phyloP scores from a whole-genome alignment of 768 basidiomycete species.

The Cystobasidium ongulense region DNA sequence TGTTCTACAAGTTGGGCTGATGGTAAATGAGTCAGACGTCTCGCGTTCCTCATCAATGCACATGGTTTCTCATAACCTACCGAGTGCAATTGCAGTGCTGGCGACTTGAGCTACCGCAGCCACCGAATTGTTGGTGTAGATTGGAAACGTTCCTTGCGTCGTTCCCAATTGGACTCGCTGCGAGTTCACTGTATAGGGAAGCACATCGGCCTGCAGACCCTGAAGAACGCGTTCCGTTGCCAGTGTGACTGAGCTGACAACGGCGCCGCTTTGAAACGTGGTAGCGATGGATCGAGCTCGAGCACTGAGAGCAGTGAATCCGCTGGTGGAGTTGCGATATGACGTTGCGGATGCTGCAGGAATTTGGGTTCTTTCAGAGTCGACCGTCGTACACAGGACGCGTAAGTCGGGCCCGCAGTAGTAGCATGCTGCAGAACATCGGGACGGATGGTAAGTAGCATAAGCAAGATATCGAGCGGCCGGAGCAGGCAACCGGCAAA shows the following conservation, averaged over 20 bases:
- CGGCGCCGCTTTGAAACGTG: background rate
- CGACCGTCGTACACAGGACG: slow-evolving; percentile 26
- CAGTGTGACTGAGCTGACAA: background rate
- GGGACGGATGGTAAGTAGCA: background rate
- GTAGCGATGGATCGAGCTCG: background rate
- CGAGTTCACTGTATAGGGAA: background rate
- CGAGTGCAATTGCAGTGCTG: no score
- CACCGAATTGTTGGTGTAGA: background rate
- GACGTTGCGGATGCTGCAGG: background rate
- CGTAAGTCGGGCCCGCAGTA: slow-evolving; percentile 23
- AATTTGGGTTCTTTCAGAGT: slow-evolving; percentile 23
- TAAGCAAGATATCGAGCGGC: no score
- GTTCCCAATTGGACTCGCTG: slow-evolving; percentile 15
- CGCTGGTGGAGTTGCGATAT: background rate
- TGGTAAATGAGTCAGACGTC: no score
- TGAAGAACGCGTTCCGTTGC: background rate
- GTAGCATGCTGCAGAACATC: background rate
- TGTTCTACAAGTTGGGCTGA: slow-evolving; percentile 15
- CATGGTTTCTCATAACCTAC: no score
- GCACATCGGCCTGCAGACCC: background rate
- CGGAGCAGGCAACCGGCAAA: background rate
- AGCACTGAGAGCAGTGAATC: background rate
- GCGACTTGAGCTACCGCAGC: slow-evolving; percentile 13
- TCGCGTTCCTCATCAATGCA: no score
- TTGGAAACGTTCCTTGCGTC: slow-evolving; percentile 3